Base-by-base conservation (phyloP, 805 yeast species). In the Lipomyces lipofer region DNA sequence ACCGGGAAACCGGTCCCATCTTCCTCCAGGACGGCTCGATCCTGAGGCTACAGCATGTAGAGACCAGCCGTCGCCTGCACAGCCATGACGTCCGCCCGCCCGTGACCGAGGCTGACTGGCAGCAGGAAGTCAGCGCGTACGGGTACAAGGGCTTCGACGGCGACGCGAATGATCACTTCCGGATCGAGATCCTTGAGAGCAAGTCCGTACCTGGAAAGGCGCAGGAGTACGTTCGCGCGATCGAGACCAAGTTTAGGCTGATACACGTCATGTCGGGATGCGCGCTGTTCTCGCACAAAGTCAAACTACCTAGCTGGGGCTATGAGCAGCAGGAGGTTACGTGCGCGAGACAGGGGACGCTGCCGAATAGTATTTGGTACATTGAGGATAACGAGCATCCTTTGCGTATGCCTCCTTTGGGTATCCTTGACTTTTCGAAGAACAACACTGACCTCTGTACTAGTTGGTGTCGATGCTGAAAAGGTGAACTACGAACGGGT, bases 81-180 rank as follows among this genome's bases (percentile, higher is more conserved):
- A 86, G 89, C 21, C 82, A 78, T 59, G 86, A 87, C 57, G 73
- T 79, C 47, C 81, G 91, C 56, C 97, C 98, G 2, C 97, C 96
- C 8, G 80, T 90, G 25, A 80, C 92, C 8, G 96, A 88, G 66
- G 94, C 88, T 65, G 98, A 94, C 52, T 91, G 92, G 70, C 85
- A 90, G 66, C 80, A 78, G 60, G 96, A 90, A 69, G 95, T 90
- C 0, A 79, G 88, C 25, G 82, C 88, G 59, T 74, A 82, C 52
- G 94, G 92, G 3, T 80, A 79, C 69, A 69, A 75, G 5, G 80
- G 82, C 1, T 80, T 81, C 65, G 71, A 72, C 1, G 94, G 88
- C 15, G 86, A 86, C 61, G 75, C 78, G 39, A 82, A 82, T 66
- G 90, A 87, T 67, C 79, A 80, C 58, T 90, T 89, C 78, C 79